Evolutionary conservation across 2,329 filamentous ascomycete species (phyloP).

Genomic region (Elsinoe ampelina): DNA sequence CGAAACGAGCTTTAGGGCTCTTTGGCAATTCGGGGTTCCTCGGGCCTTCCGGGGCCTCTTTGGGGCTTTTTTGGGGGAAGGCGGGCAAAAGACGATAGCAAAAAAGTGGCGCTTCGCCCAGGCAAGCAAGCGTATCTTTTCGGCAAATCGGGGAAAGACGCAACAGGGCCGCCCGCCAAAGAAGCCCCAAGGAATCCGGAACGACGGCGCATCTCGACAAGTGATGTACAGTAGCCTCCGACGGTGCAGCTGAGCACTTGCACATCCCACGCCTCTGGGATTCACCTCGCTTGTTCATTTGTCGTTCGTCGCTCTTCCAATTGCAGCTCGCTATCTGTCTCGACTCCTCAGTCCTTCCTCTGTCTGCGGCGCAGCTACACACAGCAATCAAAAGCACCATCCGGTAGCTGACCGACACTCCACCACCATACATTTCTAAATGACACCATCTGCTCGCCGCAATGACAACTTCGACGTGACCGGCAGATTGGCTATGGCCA

Average conservation of each 20-base stretch:
- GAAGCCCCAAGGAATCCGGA: background rate
- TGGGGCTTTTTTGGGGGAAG: background rate
- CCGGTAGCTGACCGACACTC: background rate
- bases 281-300: background rate
- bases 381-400: background rate
- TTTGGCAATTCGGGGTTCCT: background rate
- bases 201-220: background rate
- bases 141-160: background rate
- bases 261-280: conserved; percentile 1
- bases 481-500: conserved; percentile 8
- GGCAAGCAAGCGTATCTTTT: background rate
- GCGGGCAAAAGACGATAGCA: too few species aligned
- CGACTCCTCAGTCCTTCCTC: background rate
- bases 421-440: background rate
- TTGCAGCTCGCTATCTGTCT: background rate
- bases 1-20: background rate
- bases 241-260: background rate
- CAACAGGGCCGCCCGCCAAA: background rate
- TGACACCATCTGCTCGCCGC: background rate
- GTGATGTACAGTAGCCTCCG: too few species aligned
- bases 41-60: background rate
- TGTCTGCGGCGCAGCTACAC: background rate
- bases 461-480: conserved; percentile 1
- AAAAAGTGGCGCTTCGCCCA: too few species aligned
- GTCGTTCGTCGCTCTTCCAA: background rate